These are phyloP conservation scores for Neurospora sp. DNA, from an alignment of 495 filamentous ascomycete species.

Conservation along the genomic window DNA sequence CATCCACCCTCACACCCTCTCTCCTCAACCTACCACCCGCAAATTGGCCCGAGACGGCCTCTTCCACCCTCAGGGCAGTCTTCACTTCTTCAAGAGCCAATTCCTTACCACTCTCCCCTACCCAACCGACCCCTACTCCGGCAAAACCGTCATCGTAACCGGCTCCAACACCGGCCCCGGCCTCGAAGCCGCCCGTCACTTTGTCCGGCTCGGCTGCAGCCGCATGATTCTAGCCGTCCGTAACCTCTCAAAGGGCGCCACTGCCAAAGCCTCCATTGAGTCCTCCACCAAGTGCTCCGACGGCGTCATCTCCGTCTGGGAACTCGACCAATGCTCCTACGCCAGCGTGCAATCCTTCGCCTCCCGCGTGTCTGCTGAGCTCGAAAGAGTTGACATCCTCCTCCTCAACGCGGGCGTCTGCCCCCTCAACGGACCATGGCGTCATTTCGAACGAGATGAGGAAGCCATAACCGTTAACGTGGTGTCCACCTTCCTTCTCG, in stretches of 20 bases:
- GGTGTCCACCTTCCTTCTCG: constrained; percentile 37
- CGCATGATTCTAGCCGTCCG: constrained; percentile 42
- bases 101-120: constrained; percentile 2
- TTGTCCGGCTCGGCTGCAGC: constrained; percentile 29
- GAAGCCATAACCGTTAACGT: constrained; percentile 44
- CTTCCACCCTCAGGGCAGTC: neutral
- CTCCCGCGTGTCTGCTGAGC: constrained; percentile 9
- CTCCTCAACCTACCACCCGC: neutral
- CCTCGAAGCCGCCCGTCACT: constrained; percentile 37
- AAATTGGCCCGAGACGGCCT: neutral
- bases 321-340: constrained; percentile 34
- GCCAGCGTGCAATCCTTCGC: constrained; percentile 18
- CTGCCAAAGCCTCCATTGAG: constrained; percentile 33
- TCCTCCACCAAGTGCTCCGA: constrained; percentile 24
- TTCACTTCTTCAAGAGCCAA: constrained; percentile 3
- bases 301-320: constrained; percentile 42
- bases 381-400: constrained; percentile 31
- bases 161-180: constrained; percentile 45
- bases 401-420: constrained; percentile 36
- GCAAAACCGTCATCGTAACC: constrained; percentile 42
- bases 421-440: constrained; percentile 4
- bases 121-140: constrained; percentile 2
- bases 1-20: neutral
- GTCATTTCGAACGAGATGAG: constrained; percentile 27
- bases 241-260: constrained; percentile 26